Evolutionary conservation across 148 eudicot genomes (phyloP).

Genomic region (Rhododendron mucronatum): DNA sequence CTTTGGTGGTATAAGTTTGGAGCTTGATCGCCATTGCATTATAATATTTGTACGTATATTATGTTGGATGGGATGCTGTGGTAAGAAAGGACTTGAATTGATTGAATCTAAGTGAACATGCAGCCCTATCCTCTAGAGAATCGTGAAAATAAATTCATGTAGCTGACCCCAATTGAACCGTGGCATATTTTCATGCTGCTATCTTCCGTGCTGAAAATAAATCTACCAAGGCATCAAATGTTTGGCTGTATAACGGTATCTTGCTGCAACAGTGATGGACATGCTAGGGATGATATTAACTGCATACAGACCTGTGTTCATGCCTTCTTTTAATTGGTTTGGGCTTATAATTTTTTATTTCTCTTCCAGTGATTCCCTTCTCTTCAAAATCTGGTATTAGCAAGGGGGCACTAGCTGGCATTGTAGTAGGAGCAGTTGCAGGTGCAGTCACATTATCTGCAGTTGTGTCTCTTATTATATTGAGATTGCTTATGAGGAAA

Average conservation of each 20-base stretch:
- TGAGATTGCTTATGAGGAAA: conserved; percentile 26
- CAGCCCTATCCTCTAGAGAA: neutral
- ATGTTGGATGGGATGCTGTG: neutral
- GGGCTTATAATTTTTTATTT: conserved; percentile 1
- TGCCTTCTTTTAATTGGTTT: neutral
- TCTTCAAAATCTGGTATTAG: conserved; percentile 43
- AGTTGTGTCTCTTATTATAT: conserved; percentile 32
- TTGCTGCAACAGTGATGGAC: neutral
- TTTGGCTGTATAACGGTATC: neutral
- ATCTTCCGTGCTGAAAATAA: neutral
- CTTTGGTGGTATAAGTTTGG: neutral
- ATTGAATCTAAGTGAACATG: neutral
- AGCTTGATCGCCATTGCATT: neutral
- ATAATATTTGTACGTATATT: neutral
- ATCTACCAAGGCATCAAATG: neutral
- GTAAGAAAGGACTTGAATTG: neutral
- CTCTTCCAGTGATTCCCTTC: conserved; percentile 35
- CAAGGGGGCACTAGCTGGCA: conserved; percentile 57
- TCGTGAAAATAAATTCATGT: neutral
- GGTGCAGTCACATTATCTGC: conserved; percentile 47
- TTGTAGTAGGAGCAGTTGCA: conserved; percentile 51
- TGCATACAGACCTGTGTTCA: neutral
- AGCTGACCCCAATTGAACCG: neutral
- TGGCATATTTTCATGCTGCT: neutral
- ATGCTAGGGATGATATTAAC: neutral